Base-by-base conservation (phyloP, 177 flowering plant species). In the Vitis hybrid region DNA sequence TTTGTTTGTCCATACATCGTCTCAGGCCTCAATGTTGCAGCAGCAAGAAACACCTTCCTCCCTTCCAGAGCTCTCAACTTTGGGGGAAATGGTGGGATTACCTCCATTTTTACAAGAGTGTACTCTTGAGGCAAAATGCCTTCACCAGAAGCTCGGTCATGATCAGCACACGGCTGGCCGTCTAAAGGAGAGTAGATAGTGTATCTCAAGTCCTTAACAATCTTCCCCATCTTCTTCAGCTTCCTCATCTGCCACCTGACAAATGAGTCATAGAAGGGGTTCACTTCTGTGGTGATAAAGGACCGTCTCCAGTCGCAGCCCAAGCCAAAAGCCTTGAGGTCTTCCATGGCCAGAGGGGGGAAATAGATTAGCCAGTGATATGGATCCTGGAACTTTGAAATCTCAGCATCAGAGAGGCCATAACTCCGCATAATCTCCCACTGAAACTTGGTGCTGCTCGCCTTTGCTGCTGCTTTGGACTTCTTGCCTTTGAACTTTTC, bases 1-100 rank as follows among this genome's bases (percentile, higher is more conserved):
- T 94, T 92, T 61, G 98, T 92, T 73, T 91, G 97, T 59, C 97
- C 98, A 81, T 88, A 94, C 97, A 92, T 92, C 20, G 97, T 94
- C 80, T 94, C 98, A 3, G 98, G 98, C 65, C 98, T 88, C 77
- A 91, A 74, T 2, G 98, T 94, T 11, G 97, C 98, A 64, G 98
- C 98, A 31, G 89, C 97, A 70, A 94, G 71, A 55, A 78, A 94
- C 10, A 94, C 97, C 69, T 74, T 87, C 68, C 75, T 90, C 3
- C 97, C 97, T 68, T 91, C 92, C 83, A 94, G 77, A 73, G 76
- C 67, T 24, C 79, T 79, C 75, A 94, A 69, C 57, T 89, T 88
- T 17, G 82, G 70, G 22, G 91, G 89, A 69, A 89, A 90, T 64
- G 97, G 98, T 53, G 86, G 73, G 51, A 92, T 59, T 15, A 92